Base-by-base conservation (phyloP, 495 filamentous ascomycete genomes). In the Penicillium argentinense region DNA sequence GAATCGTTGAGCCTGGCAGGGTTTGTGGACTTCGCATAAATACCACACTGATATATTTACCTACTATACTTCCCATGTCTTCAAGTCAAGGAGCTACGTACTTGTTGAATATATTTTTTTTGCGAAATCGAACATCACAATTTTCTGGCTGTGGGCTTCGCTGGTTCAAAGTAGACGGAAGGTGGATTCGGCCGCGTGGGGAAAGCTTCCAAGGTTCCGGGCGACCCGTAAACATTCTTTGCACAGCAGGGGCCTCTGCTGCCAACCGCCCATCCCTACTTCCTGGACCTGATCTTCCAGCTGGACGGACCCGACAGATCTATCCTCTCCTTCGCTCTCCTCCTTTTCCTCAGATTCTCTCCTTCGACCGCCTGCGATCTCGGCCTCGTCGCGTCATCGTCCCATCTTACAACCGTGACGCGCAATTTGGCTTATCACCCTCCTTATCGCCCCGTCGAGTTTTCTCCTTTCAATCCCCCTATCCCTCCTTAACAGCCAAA, bases 151-250 rank as follows among this genome's bases (percentile, higher is more conserved):
- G n/a, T n/a, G 29, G 29, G 29, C 7, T n/a, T 14, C 29, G 13
- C 6, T 12, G n/a, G 4, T 30, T 3, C 28, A 14, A 32, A 32
- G 13, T 14, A 17, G 11, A 13, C 2, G 11, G 11, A 32, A n/a
- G 29, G 28, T 46, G 42, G 32, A 47, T 39, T 30, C 27, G 45
- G 30, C 37, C 36, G 39, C 49, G 54, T 57, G 54, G 53, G 51
- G 54, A 50, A 57, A 57, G 54, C 54, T 54, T 52, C 54, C 54
- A 57, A 43, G 46, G 54, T 54, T 57, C 54, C 54, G 54, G 21
- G 38, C 42, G 47, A 57, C 47, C 54, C 54, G 54, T 42, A 19
- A 17, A 53, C 39, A 49, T 47, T 52, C 45, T 36, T 36, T 36
- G 16, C 16, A 21, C 32, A 34, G 21, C 32, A 36, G 32, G 32